Conservation (phyloP, 2,329 filamentous ascomycete genomes). For the Xylaria polymorpha region DNA sequence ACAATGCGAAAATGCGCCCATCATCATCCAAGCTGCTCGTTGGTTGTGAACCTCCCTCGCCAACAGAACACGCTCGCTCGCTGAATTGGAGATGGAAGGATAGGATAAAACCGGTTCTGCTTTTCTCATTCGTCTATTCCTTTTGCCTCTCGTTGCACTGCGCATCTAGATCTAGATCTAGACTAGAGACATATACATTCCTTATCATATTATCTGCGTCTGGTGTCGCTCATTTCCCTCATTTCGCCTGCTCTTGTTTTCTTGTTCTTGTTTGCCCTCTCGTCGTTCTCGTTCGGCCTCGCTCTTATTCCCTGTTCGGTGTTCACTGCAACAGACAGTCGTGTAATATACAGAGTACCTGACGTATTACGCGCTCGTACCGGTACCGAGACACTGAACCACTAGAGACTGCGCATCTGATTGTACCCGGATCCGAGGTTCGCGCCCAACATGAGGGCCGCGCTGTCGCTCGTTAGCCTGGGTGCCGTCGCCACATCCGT, state of each 20-base stretch:
- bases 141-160: neutral
- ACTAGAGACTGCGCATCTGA: neutral
- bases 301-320: neutral
- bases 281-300: neutral
- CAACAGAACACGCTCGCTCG: neutral
- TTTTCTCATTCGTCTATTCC: conserved; percentile 6
- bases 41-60: neutral
- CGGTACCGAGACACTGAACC: conserved; percentile 7
- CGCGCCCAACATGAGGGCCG: conserved; percentile 38
- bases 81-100: conserved; percentile 11
- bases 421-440: neutral
- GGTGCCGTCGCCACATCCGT: conserved; percentile 34
- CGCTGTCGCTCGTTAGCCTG: conserved; percentile 34
- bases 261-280: neutral
- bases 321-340: conserved; percentile 3
- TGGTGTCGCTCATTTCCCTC: conserved; percentile 15
- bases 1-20: conserved; percentile 6
- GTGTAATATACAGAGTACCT: neutral
- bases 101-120: neutral
- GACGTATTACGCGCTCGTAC: conserved; percentile 4
- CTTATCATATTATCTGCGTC: neutral
- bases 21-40: no score
- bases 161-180: neutral
- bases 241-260: neutral
- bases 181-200: neutral